Evolutionary conservation across 106 monocot species (phyloP), one percentile per base, ranked within the genome.

Genomic region (Chionographis japonica): DNA sequence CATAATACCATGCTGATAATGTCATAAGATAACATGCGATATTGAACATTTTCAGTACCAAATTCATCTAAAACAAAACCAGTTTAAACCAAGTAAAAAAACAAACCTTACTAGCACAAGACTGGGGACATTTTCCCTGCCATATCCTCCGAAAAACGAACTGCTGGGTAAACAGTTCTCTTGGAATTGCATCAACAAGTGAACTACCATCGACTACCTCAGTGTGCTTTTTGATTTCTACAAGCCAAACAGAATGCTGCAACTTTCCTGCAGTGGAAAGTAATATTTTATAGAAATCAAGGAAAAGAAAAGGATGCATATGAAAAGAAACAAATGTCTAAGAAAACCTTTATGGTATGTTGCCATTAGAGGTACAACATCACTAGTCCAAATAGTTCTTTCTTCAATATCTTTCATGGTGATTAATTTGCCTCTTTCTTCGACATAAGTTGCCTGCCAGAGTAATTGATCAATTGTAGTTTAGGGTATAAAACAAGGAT

Each of bases 361-460:
- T 65, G 84, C 80, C 84, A 97, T 69, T 69, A 97, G 71, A 68
- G 95, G 92, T 61, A 97, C 60, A 41, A 68, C 18, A 81, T 88
- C 86, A 70, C 86, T 86, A 36, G 86, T 80, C 95, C 95, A 97
- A 49, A 97, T 86, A 55, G 68, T 87, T 72, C 63, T 86, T 71
- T 97, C 95, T 18, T 97, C 95, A 85, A 82, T 84, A 82, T 97
- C 91, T 78, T 92, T 97, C 85, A 97, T 92, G 36, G 63, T 37
- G 58, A 66, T 69, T 43, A 91, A 40, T 51, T 86, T 97, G 20
- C 86, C 89, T 73, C 76, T 75, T 78, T 89, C 95, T 72, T 97
- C 88, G 66, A 84, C 14, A 69, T 80, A 89, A 19, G 78, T 92
- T 58, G 68, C 84, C 95, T 97, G 66, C 40, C 57, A 76, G 50